These are phyloP conservation scores for Claviceps paspali DNA, from an alignment of 2,329 filamentous ascomycete species.

Conservation along the genomic window DNA sequence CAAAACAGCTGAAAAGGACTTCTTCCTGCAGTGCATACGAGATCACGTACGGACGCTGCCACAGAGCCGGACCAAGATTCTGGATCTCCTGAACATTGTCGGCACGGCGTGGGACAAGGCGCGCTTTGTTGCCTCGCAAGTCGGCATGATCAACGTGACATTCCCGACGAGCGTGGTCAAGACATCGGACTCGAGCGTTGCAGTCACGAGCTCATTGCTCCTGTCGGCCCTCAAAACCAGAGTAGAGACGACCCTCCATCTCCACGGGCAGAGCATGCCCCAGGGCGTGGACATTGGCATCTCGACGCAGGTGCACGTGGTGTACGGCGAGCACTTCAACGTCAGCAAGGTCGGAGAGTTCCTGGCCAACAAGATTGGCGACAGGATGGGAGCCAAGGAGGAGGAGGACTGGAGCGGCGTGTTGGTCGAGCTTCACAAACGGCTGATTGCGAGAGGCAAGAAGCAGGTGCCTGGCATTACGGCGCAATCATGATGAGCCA, in stretches of 20 bases:
- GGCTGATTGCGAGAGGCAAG: constrained; percentile 38
- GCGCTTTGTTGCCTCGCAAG: constrained; percentile 39
- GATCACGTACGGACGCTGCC: constrained; percentile 48
- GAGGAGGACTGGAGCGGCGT: constrained; percentile 37
- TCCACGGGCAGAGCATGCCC: constrained; percentile 30
- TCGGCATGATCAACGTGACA: constrained; percentile 44
- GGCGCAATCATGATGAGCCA: constrained; percentile 12
- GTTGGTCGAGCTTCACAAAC: constrained; percentile 38
- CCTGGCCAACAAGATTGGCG: constrained; percentile 38
- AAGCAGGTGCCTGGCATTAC: constrained; percentile 23
- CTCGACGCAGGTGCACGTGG: constrained; percentile 39
- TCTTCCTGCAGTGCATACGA: constrained; percentile 59
- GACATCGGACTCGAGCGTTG: constrained; percentile 49
- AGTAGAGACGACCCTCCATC: constrained; percentile 44
- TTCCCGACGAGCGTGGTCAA: constrained; percentile 51
- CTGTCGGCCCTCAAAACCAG: constrained; percentile 52
- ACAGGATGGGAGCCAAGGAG: constrained; percentile 17
- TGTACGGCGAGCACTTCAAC: constrained; percentile 70
- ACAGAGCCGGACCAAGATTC: constrained; percentile 40
- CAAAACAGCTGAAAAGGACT: constrained; percentile 51
- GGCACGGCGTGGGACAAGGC: constrained; percentile 52
- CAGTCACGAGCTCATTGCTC: constrained; percentile 45
- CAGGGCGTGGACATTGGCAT: constrained; percentile 41
- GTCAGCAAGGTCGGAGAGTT: constrained; percentile 62
- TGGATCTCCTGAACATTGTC: constrained; percentile 43